Percentiles rank a stretch among this genome's conserved stretches.
These are phyloP conservation scores for Isatis lusitanica DNA, from an alignment of 441 rosid species.

Conservation along the genomic window DNA sequence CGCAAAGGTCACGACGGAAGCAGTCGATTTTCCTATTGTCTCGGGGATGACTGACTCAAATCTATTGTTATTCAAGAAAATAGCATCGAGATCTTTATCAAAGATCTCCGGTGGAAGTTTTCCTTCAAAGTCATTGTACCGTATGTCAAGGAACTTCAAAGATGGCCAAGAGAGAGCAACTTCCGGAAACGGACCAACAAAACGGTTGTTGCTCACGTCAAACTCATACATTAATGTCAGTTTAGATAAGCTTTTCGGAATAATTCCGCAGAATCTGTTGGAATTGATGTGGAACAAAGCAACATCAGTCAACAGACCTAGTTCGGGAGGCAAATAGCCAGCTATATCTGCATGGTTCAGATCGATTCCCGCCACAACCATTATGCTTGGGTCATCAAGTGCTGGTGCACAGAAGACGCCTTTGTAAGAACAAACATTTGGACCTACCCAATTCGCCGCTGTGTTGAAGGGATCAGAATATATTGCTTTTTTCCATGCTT, in stretches of 20 bases:
- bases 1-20: slow-evolving; percentile 61
- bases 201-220: slow-evolving; percentile 78
- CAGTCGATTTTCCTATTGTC: slow-evolving; percentile 63
- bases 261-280: slow-evolving; percentile 75
- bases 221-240: slow-evolving; percentile 64
- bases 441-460: slow-evolving; percentile 66
- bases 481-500: slow-evolving; percentile 71
- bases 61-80: slow-evolving; percentile 78
- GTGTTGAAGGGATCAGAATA: slow-evolving; percentile 73
- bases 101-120: slow-evolving; percentile 57
- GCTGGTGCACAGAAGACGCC: slow-evolving; percentile 81
- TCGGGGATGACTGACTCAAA: slow-evolving; percentile 63
- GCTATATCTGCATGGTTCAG: slow-evolving; percentile 89
- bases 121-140: slow-evolving; percentile 81
- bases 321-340: slow-evolving; percentile 60
- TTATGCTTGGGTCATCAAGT: slow-evolving; percentile 47
- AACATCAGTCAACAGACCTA: slow-evolving; percentile 63
- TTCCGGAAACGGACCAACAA: slow-evolving; percentile 63
- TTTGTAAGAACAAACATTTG: slow-evolving; percentile 62
- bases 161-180: slow-evolving; percentile 51
- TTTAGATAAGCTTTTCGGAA: slow-evolving; percentile 54
- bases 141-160: slow-evolving; percentile 55
- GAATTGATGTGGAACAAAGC: slow-evolving; percentile 70
- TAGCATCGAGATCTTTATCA: slow-evolving; percentile 57
- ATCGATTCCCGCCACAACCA: slow-evolving; percentile 70